Evolutionary conservation across 352 stramenopile genomes (phyloP).

Genomic region (Phytophthora aleatoria): DNA sequence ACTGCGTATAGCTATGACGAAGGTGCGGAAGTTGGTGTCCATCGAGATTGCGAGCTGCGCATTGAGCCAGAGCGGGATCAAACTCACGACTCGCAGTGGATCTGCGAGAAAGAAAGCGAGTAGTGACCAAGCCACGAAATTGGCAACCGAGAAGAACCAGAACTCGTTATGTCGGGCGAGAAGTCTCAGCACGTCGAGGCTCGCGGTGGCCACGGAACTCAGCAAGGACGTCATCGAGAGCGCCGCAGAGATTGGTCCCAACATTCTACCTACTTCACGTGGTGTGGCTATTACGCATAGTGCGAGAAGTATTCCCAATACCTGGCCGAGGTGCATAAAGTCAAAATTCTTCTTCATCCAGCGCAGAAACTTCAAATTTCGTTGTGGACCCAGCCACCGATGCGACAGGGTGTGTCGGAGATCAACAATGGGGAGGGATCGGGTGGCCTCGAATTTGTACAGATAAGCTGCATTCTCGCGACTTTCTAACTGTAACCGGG

Average conservation of each 20-base stretch:
- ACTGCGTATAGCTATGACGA: slow-evolving; percentile 31
- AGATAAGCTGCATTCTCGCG: slow-evolving; percentile 10
- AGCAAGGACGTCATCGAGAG: slow-evolving; percentile 20
- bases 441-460: slow-evolving; percentile 24
- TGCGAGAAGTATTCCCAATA: slow-evolving; percentile 8
- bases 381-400: slow-evolving; percentile 1
- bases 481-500: slow-evolving; percentile 7
- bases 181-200: slow-evolving; percentile 35
- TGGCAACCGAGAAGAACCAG: slow-evolving; percentile 48
- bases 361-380: slow-evolving; percentile 16
- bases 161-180: slow-evolving; percentile 41
- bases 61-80: slow-evolving; percentile 29
- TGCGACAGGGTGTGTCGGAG: slow-evolving; percentile 22
- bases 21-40: slow-evolving; percentile 46
- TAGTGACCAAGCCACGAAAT: slow-evolving; percentile 29
- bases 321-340: slow-evolving; percentile 11
- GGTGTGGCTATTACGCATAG: slow-evolving; percentile 14
- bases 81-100: slow-evolving; percentile 27
- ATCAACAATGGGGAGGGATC: slow-evolving; percentile 21
- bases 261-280: slow-evolving; percentile 11
- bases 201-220: slow-evolving; percentile 34
- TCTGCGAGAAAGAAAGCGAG: slow-evolving; percentile 40
- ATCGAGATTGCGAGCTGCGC: slow-evolving; percentile 32
- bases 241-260: slow-evolving; percentile 11
- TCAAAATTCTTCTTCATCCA: slow-evolving; percentile 31